Evolutionary conservation across 768 basidiomycete species (phyloP), one percentile per base, ranked within the genome.

Genomic region (Trametes sanguinea): DNA sequence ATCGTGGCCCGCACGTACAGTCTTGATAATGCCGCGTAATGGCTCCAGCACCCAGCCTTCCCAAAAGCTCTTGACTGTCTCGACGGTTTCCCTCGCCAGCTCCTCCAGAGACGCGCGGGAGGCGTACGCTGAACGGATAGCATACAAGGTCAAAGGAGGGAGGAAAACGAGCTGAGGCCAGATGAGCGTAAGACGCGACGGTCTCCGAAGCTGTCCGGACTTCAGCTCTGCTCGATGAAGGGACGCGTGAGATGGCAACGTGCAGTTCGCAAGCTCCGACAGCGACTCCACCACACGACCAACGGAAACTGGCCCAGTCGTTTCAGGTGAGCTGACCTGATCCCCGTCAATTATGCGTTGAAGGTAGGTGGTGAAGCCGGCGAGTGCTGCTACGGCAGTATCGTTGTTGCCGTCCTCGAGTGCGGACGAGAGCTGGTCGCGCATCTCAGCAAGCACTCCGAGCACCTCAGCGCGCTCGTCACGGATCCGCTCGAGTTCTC

Each of bases 1-100:
- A 43, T 90, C 91, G 27, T 89, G 86, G 6, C 93, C 92, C 4
- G 88, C 82, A 51, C 93, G 80, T 22, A 99, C 85, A 0, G 96
- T 98, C 65, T 86, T 85, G 4, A 92, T 72, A 10, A 98, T 87
- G 7, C 86, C 92, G 51, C 80, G 81, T n/a, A 96, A 69, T 3
- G 96, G 96, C 57, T 94, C 91, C 51, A 96, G 74, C 10, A 98
- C 78, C 90, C 94, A 98, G 51, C 87, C 89, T 17, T 81, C 77
- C 63, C 94, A 76, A 71, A 98, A 95, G 0, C 87, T 88, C 27
- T 77, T 76, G 6, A 84, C 67, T 0, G 94, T 95, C 67, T 89
- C 85, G 39, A 79, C 71, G 0, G 85, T 81, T 63, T 92, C 88
- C n/a, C 63, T 61, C 3, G 81, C 80, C 53, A 90, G 76, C 45